Evolutionary conservation across 129 eudicot genomes (phyloP), one percentile per base, ranked within the genome.

Genomic region (Smallanthus sonchifolius): DNA sequence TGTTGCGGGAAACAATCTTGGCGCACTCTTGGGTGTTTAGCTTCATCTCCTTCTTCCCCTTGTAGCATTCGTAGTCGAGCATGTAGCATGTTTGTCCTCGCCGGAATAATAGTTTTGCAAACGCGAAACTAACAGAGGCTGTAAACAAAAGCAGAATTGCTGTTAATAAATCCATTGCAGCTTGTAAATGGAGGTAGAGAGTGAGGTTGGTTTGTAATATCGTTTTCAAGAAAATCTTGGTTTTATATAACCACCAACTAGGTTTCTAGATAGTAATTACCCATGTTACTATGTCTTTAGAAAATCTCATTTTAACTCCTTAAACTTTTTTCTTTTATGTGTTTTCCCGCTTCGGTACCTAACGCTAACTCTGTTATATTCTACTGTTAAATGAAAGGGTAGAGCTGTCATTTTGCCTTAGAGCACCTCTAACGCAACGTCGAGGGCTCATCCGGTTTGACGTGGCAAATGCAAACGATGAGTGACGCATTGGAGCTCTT

Each of bases 41-140:
- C 78, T n/a, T 81, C 69, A 86, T 69, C 5, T 83, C 85, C 1
- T 87, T 80, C 0, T 79, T 54, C 3, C 88, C 82, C 79, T 81
- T 87, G 84, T 81, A 83, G 79, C 93, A 90, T 73, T 87, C 91
- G 45, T 87, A 90, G n/a, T 72, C 79, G 57, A 90, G 28, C 78
- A 90, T 74, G 55, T 87, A 87, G 75, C 93, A 87, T n/a, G 76
- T 49, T 69, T 69, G 65, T 20, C 78, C 65, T 52, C 77, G 75
- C 51, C 67, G 39, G 4, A 36, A 17, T 37, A 76, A 10, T 10
- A 83, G 3, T 49, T 69, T 80, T 47, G 47, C 79, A 8, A 83
- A 32, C 9, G 45, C 56, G 68, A 52, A 80, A 47, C 81, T 54
- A 38, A 80, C 5, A 37, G 77, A 24, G 38, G 78, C 48, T 68